phyloP scores from a whole-genome alignment of 2,329 filamentous ascomycete species.

The Botryotinia convoluta region DNA sequence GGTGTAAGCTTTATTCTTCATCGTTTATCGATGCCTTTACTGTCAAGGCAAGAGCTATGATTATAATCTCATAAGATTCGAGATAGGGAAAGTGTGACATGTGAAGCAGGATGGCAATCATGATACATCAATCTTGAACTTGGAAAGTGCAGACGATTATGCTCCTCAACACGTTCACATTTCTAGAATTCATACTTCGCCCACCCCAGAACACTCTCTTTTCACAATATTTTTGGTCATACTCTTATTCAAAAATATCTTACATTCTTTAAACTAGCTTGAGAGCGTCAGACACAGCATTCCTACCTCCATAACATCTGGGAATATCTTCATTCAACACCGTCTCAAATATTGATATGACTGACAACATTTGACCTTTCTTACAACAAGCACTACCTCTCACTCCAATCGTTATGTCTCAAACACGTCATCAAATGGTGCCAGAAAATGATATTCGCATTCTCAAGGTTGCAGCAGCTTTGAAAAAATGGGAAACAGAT shows the following conservation, averaged over 20 bases:
- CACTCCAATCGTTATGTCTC: neutral
- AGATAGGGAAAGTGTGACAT: neutral
- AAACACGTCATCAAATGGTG: neutral
- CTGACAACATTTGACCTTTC: neutral
- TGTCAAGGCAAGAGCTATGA: neutral
- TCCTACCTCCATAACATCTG: neutral
- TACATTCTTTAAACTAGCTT: neutral
- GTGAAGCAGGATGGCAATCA: conserved; percentile 17
- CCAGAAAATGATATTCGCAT: neutral
- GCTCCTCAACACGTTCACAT: too few relatives aligned
- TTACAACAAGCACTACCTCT: neutral
- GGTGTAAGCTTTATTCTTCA: neutral
- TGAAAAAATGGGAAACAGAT: neutral
- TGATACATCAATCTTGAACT: neutral
- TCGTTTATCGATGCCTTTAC: neutral
- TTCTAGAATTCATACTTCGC: neutral
- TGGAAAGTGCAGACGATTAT: neutral
- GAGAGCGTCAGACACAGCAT: neutral
- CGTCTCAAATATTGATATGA: neutral
- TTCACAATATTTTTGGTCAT: conserved; percentile 30
- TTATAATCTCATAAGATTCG: neutral
- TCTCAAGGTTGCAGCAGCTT: neutral
- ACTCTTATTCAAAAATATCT: neutral
- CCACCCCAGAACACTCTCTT: conserved; percentile 23
- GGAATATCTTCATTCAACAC: neutral